A percentile compares a stretch with the other conserved stretches of the same genome.
Conservation (phyloP, 805 yeast species). For the Priceomyces carsonii region DNA sequence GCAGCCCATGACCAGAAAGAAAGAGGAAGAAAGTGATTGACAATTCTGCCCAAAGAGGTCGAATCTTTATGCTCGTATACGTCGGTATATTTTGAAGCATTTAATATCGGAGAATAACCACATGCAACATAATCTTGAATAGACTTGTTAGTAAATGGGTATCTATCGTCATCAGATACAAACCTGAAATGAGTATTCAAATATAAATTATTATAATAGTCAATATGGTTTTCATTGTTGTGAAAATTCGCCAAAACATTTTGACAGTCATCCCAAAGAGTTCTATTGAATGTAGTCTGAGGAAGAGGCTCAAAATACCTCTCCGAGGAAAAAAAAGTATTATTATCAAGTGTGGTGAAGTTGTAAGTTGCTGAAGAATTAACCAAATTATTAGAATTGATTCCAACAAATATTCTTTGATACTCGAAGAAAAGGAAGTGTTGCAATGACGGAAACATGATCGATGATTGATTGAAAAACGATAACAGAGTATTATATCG, state of each 20-base stretch:
- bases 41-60: slow-evolving; percentile 26
- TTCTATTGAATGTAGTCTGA: slow-evolving; percentile 4
- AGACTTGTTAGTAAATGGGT: slow-evolving; percentile 38
- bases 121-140: slow-evolving; percentile 44
- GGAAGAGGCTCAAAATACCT: slow-evolving; percentile 1
- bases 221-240: slow-evolving; percentile 1
- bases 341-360: slow-evolving; percentile 20
- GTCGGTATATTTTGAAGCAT: slow-evolving; percentile 22
- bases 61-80: slow-evolving; percentile 12
- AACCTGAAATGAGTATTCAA: slow-evolving; percentile 25
- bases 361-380: slow-evolving; percentile 20
- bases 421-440: slow-evolving; percentile 26
- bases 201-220: slow-evolving; percentile 14
- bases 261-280: slow-evolving; percentile 7
- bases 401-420: slow-evolving; percentile 28
- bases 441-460: slow-evolving; percentile 26
- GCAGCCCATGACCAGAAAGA: slow-evolving; percentile 77
- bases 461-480: slow-evolving; percentile 23
- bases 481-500: not conserved
- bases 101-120: slow-evolving; percentile 70
- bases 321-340: slow-evolving; percentile 14
- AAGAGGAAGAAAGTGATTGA: slow-evolving; percentile 25
- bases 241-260: slow-evolving; percentile 9
- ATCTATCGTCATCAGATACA: slow-evolving; percentile 32
- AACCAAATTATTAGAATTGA: slow-evolving; percentile 22